phyloP scores from a whole-genome alignment of 805 yeast species.

The Nakazawaea anatomiae region DNA sequence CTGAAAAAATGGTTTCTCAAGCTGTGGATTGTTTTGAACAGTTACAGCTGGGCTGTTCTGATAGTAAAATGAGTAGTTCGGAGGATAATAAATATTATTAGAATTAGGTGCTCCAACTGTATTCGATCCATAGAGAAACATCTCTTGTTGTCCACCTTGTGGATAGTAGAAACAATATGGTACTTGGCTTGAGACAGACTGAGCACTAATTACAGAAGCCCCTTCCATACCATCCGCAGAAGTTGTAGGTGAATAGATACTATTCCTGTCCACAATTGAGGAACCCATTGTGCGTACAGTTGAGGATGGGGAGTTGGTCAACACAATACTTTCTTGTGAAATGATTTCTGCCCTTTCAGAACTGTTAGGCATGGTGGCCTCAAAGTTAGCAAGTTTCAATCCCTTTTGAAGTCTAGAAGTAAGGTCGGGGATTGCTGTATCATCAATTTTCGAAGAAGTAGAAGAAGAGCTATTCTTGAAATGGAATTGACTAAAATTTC shows the following conservation, averaged over 20 bases:
- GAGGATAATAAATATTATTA: neutral
- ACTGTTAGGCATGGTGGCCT: neutral
- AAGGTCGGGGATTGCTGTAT: neutral
- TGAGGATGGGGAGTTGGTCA: slow-evolving; percentile 1
- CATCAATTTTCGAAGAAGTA: neutral
- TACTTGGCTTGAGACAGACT: neutral
- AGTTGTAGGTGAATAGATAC: neutral
- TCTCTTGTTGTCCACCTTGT: neutral
- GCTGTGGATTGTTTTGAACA: neutral
- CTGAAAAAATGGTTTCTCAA: neutral
- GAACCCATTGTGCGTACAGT: neutral
- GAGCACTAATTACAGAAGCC: neutral
- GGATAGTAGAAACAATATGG: slow-evolving; percentile 1
- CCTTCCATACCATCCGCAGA: neutral
- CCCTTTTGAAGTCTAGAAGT: neutral
- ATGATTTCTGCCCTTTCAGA: neutral
- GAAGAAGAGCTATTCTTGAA: neutral
- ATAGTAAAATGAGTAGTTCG: neutral
- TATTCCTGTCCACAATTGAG: neutral
- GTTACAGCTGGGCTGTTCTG: neutral
- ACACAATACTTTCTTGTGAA: neutral
- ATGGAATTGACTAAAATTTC: neutral
- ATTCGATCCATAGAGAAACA: neutral
- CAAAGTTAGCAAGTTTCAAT: neutral
- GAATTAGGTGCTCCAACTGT: neutral